Base-by-base conservation (phyloP, 2,329 filamentous ascomycete genomes). In the Huntiella omanensis region DNA sequence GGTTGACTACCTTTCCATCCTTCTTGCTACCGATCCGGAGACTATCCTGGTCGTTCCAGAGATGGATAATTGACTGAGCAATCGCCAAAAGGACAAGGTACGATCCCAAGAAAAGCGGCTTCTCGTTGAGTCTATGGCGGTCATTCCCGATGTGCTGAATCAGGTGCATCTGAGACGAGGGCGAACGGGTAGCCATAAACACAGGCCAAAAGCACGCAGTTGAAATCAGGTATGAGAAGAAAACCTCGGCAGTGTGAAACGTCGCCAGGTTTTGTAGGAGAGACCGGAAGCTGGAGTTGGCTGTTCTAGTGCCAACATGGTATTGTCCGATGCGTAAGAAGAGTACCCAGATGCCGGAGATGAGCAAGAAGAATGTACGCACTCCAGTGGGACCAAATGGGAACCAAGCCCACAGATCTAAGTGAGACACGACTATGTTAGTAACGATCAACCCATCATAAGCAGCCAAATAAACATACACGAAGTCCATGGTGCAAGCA, bases 381-480 rank as follows among this genome's bases (percentile, higher is more conserved):
- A 92, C 61, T 49, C 83, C 85, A 39, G 80, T 75, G 47, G 70
- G 69, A 44, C 85, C 83, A 35, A 94, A 55, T 17, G 86, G 86
- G 53, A 93, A 85, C 81, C 83, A 88, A 55, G 77, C 68, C 86
- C 85, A 94, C 51, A 94, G 64, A 43, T 76, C 83, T 88, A 54
- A 33, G 12, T 44, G n/a, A 34, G 7, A n/a, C 2, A 35, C 43
- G 19, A 45, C 11, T 41, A 35, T 43, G 45, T 43, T 17, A 40
- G 42, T 37, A 43, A 28, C 22, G 6, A 28, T 28, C 3, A 28
- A 4, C 8, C 22, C 22, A 10, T 19, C 22, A 10, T 19, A 16
- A 13, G 8, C 19, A 13, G 41, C 13, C 28, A 16, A 12, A 13
- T 37, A 13, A 5, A n/a, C 79, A 59, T 60, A 86, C 83, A 69